Conservation (phyloP, 352 stramenopile genomes). For the Blastocystis sp. region DNA sequence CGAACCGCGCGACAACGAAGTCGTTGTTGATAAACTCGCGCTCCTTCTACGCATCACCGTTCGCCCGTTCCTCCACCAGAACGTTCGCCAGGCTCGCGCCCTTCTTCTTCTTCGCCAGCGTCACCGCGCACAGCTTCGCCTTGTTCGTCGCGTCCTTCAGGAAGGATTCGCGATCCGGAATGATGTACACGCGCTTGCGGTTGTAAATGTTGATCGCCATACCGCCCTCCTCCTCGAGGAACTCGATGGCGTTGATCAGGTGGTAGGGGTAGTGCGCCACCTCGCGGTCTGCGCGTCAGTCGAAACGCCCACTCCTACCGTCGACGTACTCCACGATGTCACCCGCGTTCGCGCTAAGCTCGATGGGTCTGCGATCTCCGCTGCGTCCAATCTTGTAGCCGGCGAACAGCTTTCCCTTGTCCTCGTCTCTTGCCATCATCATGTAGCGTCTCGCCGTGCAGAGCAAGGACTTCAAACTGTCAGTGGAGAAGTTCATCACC, state of each 20-base stretch:
- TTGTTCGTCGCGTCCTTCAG: conserved; percentile 42
- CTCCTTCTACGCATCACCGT: conserved; percentile 38
- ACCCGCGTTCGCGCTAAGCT: conserved; percentile 68
- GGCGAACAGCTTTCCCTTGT: conserved; percentile 49
- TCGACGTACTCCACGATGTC: conserved; percentile 70
- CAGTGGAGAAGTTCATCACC: conserved; percentile 69
- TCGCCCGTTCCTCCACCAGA: not conserved
- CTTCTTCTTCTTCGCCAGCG: conserved; percentile 53
- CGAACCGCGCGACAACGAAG: conserved; percentile 62
- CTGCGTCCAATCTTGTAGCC: conserved; percentile 69
- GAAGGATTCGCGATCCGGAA: conserved; percentile 56
- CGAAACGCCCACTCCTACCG: not conserved
- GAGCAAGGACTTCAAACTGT: conserved; percentile 57
- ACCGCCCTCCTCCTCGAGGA: conserved; percentile 49
- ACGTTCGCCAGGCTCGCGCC: conserved; percentile 16
- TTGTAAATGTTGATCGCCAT: conserved; percentile 55
- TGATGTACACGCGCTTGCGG: conserved; percentile 65
- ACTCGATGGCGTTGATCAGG: conserved; percentile 48
- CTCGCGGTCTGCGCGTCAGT: conserved; percentile 48
- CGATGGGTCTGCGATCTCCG: conserved; percentile 41
- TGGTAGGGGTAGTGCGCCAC: conserved; percentile 66
- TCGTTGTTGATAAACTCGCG: conserved; percentile 68
- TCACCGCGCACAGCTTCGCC: conserved; percentile 53
- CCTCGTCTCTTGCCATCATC: conserved; percentile 49
- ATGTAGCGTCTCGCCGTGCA: conserved; percentile 64